Percentiles rank a stretch among this genome's conserved stretches.
phyloP scores from a whole-genome alignment of 2,329 filamentous ascomycete species.

The Fusarium humuli region DNA sequence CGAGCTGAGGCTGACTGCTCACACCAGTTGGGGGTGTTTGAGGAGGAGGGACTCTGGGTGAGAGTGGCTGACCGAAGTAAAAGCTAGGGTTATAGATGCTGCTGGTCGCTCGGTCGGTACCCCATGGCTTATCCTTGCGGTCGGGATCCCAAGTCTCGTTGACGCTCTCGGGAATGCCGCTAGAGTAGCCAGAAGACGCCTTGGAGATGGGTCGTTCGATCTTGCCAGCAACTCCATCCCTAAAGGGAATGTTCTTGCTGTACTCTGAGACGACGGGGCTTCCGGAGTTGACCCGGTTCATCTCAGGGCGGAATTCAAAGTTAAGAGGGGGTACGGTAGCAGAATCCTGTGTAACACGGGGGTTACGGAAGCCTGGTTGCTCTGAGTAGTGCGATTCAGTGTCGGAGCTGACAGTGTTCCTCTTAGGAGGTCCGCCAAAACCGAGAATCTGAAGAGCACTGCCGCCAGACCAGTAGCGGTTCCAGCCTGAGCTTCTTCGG shows the following conservation, averaged over 20 bases:
- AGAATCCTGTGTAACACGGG: constrained; percentile 72
- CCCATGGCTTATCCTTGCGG: constrained; percentile 60
- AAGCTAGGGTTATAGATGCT: constrained; percentile 62
- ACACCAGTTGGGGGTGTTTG: constrained; percentile 52
- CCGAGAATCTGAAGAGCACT: constrained; percentile 75
- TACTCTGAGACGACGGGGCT: constrained; percentile 77
- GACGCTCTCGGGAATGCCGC: constrained; percentile 73
- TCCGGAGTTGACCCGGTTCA: constrained; percentile 75
- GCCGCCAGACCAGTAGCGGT: constrained; percentile 80
- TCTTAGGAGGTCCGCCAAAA: constrained; percentile 60
- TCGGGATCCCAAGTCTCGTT: constrained; percentile 67
- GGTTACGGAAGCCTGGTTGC: constrained; percentile 39
- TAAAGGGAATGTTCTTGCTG: constrained; percentile 59
- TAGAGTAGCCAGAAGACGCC: constrained; percentile 68
- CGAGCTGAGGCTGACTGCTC: constrained; percentile 63
- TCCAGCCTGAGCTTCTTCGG: constrained; percentile 79
- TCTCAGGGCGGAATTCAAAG: constrained; percentile 70
- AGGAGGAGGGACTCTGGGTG: constrained; percentile 50
- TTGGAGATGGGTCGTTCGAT: constrained; percentile 68
- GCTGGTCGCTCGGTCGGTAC: constrained; percentile 61
- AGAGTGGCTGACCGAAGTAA: constrained; percentile 58
- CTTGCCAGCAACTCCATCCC: constrained; percentile 69
- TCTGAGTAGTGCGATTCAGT: constrained; percentile 67
- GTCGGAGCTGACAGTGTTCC: constrained; percentile 66
- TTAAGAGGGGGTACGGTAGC: constrained; percentile 76